Conservation (phyloP, 139 green algal species). For the Chlorella ohadii region DNA sequence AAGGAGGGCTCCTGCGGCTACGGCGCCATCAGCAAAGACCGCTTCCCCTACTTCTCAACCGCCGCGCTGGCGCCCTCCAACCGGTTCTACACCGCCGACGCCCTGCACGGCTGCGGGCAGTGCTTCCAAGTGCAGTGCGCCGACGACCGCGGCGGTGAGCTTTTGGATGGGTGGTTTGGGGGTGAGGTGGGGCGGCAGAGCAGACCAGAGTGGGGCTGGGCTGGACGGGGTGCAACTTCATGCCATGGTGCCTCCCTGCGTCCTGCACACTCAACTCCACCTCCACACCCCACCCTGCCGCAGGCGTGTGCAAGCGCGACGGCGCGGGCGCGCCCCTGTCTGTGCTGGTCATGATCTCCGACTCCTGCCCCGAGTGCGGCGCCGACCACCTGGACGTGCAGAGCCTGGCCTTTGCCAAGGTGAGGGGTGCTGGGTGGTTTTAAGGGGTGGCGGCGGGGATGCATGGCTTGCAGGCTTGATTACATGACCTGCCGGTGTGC, state of each 20-base stretch:
- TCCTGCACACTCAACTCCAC: no score
- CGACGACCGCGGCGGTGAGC: not conserved
- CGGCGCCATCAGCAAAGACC: slow-evolving; percentile 31
- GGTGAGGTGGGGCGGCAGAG: no score
- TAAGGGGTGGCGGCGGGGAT: not conserved
- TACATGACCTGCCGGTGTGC: not conserved
- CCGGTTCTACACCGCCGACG: slow-evolving; percentile 16
- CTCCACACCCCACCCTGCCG: not conserved
- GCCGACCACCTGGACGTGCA: slow-evolving; percentile 62
- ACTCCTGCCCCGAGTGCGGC: slow-evolving; percentile 60
- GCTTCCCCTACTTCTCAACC: slow-evolving; percentile 36
- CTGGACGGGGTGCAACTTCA: no score
- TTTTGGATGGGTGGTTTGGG: no score
- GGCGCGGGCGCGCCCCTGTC: slow-evolving; percentile 20
- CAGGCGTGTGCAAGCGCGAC: slow-evolving; percentile 40
- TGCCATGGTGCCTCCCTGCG: no score
- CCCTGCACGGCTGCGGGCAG: slow-evolving; percentile 26
- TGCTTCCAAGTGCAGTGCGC: slow-evolving; percentile 38
- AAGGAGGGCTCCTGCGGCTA: slow-evolving; percentile 41
- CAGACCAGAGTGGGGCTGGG: no score
- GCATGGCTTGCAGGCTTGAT: not conserved
- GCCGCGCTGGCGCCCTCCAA: slow-evolving; percentile 25
- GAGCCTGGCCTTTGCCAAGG: slow-evolving; percentile 56
- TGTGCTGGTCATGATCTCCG: slow-evolving; percentile 51
- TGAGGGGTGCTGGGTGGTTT: not conserved